Base-by-base conservation (phyloP, 148 eudicot species). In the Rhododendron simsii region DNA sequence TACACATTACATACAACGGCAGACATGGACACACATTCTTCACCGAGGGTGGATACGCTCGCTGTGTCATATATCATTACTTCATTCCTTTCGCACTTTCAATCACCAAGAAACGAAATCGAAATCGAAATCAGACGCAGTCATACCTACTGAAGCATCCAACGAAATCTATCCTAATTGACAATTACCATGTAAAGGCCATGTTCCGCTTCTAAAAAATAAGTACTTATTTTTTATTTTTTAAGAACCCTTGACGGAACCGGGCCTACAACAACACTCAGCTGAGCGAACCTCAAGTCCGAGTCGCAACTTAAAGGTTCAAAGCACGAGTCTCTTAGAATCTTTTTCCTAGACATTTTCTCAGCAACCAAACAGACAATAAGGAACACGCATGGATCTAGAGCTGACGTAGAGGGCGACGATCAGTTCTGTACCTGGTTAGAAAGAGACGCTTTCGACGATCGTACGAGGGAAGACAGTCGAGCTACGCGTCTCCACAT, bases 401-500 rank as follows among this genome's bases (percentile, higher is more conserved):
- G 48, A 48, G 61, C 82, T 50, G 61, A 21, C 30, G n/a, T 47
- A 48, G 12, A 14, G 59, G 12, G 21, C 1, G 14, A 8, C 47
- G 45, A 86, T 86, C 55, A 26, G 45, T 63, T 61, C 45, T 14
- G 39, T 86, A 88, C 91, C 88, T 88, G 94, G 74, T 88, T 83
- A 77, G 83, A 84, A 59, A 57, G 44, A 78, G 87, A 86, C 10
- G 85, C 53, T 87, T 81, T 89, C 53, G 88, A 88, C 16, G 87
- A 85, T 50, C 76, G 84, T 84, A 85, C 18, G 51, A 86, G 84
- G 11, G 85, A 83, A 82, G 91, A 89, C 37, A 90, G 76, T 33
- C 67, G 81, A 82, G 81, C 39, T 45, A 86, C 86, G 76, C 92
- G 89, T 89, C 89, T 86, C 92, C 88, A 90, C 92, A 91, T 91